Base-by-base conservation (phyloP, 2,329 filamentous ascomycete genomes). In the Didymella keratinophila region DNA sequence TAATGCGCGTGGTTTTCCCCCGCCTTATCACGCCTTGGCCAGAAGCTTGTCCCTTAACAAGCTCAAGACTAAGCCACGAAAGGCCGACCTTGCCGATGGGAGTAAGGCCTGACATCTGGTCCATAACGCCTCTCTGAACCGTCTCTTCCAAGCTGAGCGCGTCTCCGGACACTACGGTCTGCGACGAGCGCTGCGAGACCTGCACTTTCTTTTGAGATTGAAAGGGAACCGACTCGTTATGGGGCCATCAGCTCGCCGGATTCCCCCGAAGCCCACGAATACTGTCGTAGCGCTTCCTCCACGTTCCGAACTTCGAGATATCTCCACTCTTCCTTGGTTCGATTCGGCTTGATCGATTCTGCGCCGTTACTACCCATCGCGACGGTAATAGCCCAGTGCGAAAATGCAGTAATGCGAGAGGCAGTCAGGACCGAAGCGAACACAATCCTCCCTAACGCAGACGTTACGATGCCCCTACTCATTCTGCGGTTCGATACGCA, bases 21-120 rank as follows among this genome's bases (percentile, higher is more conserved):
- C 43, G 18, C 43, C 25, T 45, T 45, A 45, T 30, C 43, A 20
- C 18, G 27, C 16, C 43, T 45, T 45, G 43, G 43, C 43, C 27
- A 20, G 23, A 45, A 45, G 43, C 43, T 45, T 45, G 27, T 45
- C 27, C 2, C 2, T 12, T 7, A 8, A 45, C 10, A 45, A 45
- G 43, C 43, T 45, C 43, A 9, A 30, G 27, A 18, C 43, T 45
- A 30, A 45, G 43, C 27, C 43, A 28, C 43, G 11, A 30, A 6
- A 23, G 42, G 27, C 27, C 16, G 14, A 20, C 43, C 43, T 20
- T 45, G 11, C 43, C 43, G 7, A n/a, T 11, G 7, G 43, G 7
- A 45, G 43, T 27, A 30, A 30, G 9, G 25, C 18, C n/a, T 39
- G 50, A 2, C 27, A 30, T 45, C 43, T 30, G 25, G 43, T 30